A percentile compares a stretch with the other conserved stretches of the same genome.
These are phyloP conservation scores for Thelonectria olida DNA, from an alignment of 2,329 filamentous ascomycete species.

Conservation along the genomic window DNA sequence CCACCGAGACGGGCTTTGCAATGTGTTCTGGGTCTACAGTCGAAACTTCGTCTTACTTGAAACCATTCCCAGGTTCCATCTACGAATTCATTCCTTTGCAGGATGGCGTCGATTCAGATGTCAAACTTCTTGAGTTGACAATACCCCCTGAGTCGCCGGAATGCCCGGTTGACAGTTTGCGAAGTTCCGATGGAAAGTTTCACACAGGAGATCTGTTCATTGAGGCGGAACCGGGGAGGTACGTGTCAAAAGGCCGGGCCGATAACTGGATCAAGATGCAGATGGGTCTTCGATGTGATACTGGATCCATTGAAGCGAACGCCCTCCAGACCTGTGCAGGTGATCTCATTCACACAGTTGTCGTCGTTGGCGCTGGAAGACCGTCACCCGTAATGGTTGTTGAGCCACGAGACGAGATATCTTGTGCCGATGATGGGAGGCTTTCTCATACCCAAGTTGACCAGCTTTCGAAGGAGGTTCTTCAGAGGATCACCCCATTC, in stretches of 20 bases:
- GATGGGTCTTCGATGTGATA: slow-evolving; percentile 30
- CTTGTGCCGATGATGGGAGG: neutral
- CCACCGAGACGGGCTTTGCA: slow-evolving; percentile 22
- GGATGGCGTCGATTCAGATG: neutral
- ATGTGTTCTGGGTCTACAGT: neutral
- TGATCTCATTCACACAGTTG: slow-evolving; percentile 27
- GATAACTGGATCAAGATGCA: slow-evolving; percentile 42
- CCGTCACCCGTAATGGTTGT: slow-evolving; percentile 31
- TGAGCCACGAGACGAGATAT: slow-evolving; percentile 17
- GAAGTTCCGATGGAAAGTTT: slow-evolving; percentile 31
- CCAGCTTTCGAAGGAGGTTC: slow-evolving; percentile 20
- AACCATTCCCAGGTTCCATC: neutral
- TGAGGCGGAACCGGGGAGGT: slow-evolving; percentile 29
- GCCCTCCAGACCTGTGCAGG: slow-evolving; percentile 24
- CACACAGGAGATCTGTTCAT: slow-evolving; percentile 38
- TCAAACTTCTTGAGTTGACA: slow-evolving; percentile 25
- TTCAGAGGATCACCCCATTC: slow-evolving; percentile 29
- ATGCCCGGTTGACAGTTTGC: slow-evolving; percentile 18
- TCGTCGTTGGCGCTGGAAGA: slow-evolving; percentile 30
- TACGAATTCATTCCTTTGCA: slow-evolving; percentile 22
- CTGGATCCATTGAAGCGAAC: slow-evolving; percentile 32
- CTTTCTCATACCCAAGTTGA: neutral
- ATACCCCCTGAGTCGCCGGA: slow-evolving; percentile 21
- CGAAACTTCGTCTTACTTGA: neutral
- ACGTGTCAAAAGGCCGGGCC: slow-evolving; percentile 27